phyloP scores from a whole-genome alignment of 179 eudicot genomes.

The Beta corolliflora region DNA sequence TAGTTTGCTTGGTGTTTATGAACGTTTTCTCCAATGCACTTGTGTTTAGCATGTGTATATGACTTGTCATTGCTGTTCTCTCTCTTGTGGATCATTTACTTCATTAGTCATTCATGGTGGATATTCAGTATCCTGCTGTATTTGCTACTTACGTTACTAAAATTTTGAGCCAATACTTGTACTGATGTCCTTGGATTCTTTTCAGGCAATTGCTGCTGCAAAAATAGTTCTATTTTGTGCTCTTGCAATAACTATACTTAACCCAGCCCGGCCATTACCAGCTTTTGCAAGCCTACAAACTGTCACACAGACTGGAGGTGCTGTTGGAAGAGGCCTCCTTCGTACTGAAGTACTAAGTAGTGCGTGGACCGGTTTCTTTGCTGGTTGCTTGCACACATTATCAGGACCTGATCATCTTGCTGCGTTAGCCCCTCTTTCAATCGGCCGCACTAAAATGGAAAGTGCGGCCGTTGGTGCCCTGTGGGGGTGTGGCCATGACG shows the following conservation, averaged over 20 bases:
- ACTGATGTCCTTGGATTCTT: slow-evolving; percentile 14
- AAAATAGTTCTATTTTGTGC: slow-evolving; percentile 55
- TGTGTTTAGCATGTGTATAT: not conserved
- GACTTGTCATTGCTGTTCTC: not conserved
- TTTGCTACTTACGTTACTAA: not conserved
- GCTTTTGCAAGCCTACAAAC: slow-evolving; percentile 78
- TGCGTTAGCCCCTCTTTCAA: slow-evolving; percentile 94
- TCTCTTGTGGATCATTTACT: not conserved
- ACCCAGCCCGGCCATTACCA: slow-evolving; percentile 64
- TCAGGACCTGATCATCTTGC: slow-evolving; percentile 99
- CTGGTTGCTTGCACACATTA: slow-evolving; percentile 95
- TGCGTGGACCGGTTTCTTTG: slow-evolving; percentile 98
- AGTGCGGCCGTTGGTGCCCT: slow-evolving; percentile 98
- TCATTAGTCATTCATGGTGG: not conserved
- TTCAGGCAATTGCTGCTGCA: slow-evolving; percentile 64
- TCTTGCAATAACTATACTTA: slow-evolving; percentile 42
- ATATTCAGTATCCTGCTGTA: not conserved
- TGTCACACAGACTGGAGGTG: slow-evolving; percentile 47
- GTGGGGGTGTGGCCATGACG: slow-evolving; percentile 99
- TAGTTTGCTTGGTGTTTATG: not conserved
- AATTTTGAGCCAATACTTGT: not conserved
- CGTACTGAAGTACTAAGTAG: slow-evolving; percentile 75
- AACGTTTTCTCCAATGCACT: not conserved
- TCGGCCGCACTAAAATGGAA: slow-evolving; percentile 82
- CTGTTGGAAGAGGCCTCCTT: slow-evolving; percentile 48